These are phyloP conservation scores for Bocquillonia castaneifolia DNA, from an alignment of 441 rosid genomes.

Conservation along the genomic window DNA sequence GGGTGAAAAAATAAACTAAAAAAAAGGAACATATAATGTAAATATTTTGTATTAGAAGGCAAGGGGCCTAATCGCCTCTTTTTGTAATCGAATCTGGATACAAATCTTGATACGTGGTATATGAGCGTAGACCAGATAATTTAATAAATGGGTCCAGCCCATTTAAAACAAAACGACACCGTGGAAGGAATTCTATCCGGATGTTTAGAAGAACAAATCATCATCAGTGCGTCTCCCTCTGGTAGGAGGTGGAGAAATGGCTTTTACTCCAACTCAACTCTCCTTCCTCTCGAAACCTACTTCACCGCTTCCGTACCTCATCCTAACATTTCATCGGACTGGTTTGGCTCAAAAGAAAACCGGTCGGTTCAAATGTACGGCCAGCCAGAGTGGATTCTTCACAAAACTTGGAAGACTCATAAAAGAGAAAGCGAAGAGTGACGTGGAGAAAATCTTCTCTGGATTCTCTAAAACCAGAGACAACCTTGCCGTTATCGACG, in stretches of 20 bases:
- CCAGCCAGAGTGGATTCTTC: slow-evolving; percentile 86
- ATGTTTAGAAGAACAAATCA: not conserved
- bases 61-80: no score
- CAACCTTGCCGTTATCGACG: slow-evolving; percentile 83
- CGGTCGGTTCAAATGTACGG: slow-evolving; percentile 51
- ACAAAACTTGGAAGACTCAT: slow-evolving; percentile 76
- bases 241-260: slow-evolving; percentile 16
- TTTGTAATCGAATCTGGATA: no score
- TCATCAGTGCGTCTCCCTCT: not conserved
- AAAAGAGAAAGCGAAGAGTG: slow-evolving; percentile 88
- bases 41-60: no score
- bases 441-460: slow-evolving; percentile 78
- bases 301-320: slow-evolving; percentile 19
- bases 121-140: no score
- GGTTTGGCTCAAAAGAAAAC: slow-evolving; percentile 9
- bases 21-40: no score
- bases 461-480: slow-evolving; percentile 93
- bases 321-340: slow-evolving; percentile 21
- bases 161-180: slow-evolving; percentile 5
- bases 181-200: slow-evolving; percentile 11
- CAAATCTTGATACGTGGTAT: no score
- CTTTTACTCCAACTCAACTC: slow-evolving; percentile 49
- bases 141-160: not conserved
- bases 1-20: no score
- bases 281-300: slow-evolving; percentile 41